Evolutionary conservation across 805 yeast species (phyloP).

Genomic region (Metschnikowia santaceciliae): DNA sequence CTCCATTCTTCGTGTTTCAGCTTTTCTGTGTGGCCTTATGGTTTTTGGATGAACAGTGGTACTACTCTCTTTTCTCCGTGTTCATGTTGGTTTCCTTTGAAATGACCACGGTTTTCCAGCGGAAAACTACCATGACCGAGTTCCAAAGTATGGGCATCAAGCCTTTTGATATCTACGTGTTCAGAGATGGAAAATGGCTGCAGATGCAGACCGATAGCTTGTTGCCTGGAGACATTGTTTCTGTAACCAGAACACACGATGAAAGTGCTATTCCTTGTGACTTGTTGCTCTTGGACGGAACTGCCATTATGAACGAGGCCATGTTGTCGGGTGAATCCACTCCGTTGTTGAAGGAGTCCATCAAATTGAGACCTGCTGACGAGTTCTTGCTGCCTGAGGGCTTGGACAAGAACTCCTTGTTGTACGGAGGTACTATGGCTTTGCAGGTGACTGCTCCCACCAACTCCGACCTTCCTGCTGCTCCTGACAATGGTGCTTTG

Average conservation of each 20-base stretch:
- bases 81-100: slow-evolving; percentile 93
- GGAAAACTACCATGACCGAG: slow-evolving; percentile 90
- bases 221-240: slow-evolving; percentile 88
- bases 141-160: slow-evolving; percentile 96
- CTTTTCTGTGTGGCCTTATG: slow-evolving; percentile 92
- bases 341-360: slow-evolving; percentile 89
- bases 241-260: slow-evolving; percentile 82
- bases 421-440: slow-evolving; percentile 96
- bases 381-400: slow-evolving; percentile 74
- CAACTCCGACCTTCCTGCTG: slow-evolving; percentile 45
- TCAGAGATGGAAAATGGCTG: slow-evolving; percentile 68
- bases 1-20: slow-evolving; percentile 97
- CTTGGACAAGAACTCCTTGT: slow-evolving; percentile 78
- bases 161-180: slow-evolving; percentile 76
- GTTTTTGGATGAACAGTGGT: slow-evolving; percentile 97
- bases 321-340: slow-evolving; percentile 99
- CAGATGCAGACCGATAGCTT: slow-evolving; percentile 67
- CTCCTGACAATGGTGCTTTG: slow-evolving; percentile 91
- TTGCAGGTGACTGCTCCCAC: slow-evolving; percentile 81
- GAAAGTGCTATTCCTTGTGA: slow-evolving; percentile 95
- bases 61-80: slow-evolving; percentile 83
- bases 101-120: slow-evolving; percentile 90
- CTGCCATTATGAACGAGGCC: slow-evolving; percentile 96
- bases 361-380: slow-evolving; percentile 70
- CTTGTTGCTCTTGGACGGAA: slow-evolving; percentile 76